These are phyloP conservation scores for Parastagonospora nodorum DNA, from an alignment of 2,329 filamentous ascomycete species.

Conservation along the genomic window DNA sequence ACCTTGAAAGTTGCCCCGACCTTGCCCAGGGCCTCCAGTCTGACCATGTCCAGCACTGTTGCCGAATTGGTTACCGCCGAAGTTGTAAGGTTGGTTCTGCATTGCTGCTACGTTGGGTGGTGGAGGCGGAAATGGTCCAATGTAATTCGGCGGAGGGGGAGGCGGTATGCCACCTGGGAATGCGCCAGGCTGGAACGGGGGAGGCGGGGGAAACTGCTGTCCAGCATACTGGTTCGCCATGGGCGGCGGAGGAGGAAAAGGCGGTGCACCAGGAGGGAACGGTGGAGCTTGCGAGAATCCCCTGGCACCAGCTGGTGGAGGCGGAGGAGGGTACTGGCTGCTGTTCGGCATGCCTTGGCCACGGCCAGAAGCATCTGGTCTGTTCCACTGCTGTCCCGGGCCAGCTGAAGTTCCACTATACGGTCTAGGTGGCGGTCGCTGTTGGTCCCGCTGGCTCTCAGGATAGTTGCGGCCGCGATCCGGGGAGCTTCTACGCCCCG, in stretches of 20 bases:
- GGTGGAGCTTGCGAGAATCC: conserved; percentile 15
- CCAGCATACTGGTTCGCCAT: conserved; percentile 25
- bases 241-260: conserved; percentile 20
- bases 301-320: conserved; percentile 6
- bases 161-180: conserved; percentile 21
- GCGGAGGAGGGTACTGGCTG: conserved; percentile 12
- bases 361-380: conserved; percentile 5
- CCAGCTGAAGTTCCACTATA: conserved; percentile 12
- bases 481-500: conserved; percentile 5
- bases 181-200: conserved; percentile 23
- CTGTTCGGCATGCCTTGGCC: conserved; percentile 5
- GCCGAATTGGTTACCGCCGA: conserved; percentile 15
- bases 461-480: conserved; percentile 15
- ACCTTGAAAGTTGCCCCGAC: conserved; percentile 16
- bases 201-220: conserved; percentile 23
- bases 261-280: conserved; percentile 21
- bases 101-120: conserved; percentile 23
- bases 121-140: conserved; percentile 25
- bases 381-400: conserved; percentile 16
- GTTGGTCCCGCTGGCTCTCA: conserved; percentile 8
- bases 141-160: conserved; percentile 31
- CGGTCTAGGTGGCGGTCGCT: conserved; percentile 11
- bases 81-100: conserved; percentile 15
- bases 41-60: conserved; percentile 14
- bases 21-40: conserved; percentile 11